Base-by-base conservation (phyloP, 2,329 filamentous ascomycete species). In the Ambrosiella xylebori region DNA sequence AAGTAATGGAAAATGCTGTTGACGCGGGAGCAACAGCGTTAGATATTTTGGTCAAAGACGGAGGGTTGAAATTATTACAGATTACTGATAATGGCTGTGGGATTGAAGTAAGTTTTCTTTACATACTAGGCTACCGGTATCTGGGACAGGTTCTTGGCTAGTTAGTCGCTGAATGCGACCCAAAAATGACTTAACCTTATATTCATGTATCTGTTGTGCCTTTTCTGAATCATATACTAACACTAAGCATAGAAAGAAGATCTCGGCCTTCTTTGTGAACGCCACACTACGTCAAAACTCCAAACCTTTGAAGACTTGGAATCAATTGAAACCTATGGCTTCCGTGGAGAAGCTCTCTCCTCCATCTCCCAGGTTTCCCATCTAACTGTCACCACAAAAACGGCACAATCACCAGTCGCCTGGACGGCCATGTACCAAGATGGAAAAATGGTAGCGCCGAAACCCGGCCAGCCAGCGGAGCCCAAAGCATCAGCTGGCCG, bases 281-380 rank as follows among this genome's bases (percentile, higher is more conserved):
- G 93, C 55, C 96, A 96, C 68, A 98, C 93, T 8, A 98, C 93
- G 0, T 97, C 91, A 11, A 98, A 98, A 68, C 77, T 98, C 60
- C 89, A 93, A 64, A 80, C 81, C 4, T 98, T 98, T 64, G 91
- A 97, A 68, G 93, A 98, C 68, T 75, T 98, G 53, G 81, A 81
- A 45, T 86, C 84, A 3, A 97, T 98, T 63, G 84, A 83, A 55
- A 97, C 93, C 1, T 98, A 98, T 69, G 93, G 93, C n/a, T 98
- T 98, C 67, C 85, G 93, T 57, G 93, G 93, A 58, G 93, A 98
- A 71, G 93, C 93, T 2, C 73, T 98, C 57, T 93, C 93, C 12
- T 97, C 93, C 71, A 98, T 98, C 68, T 97, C 91, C 67, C 93
- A 98, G 68, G 96, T 98, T 65, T 91, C 94, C 39, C 94, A 98